phyloP scores from a whole-genome alignment of 176 grass and related monocot genomes.

The Rhynchospora breviuscula region DNA sequence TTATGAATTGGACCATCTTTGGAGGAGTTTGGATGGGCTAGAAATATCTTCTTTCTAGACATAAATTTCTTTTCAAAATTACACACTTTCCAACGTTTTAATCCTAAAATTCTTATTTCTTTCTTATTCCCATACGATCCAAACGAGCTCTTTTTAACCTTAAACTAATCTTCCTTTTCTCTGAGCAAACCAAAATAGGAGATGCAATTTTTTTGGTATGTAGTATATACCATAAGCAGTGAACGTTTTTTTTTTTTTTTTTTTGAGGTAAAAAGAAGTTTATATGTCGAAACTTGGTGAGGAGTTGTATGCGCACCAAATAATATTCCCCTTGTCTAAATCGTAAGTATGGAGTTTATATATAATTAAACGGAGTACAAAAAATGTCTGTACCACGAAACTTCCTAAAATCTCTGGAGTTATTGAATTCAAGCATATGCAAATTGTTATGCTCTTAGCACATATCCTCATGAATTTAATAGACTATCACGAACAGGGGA shows the following conservation, averaged over 20 bases:
- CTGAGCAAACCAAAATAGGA: neutral
- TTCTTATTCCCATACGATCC: no score
- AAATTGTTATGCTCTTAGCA: neutral
- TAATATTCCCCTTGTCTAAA: neutral
- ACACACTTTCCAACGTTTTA: no score
- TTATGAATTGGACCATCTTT: neutral
- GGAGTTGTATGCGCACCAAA: neutral
- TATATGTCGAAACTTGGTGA: neutral
- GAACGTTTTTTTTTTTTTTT: neutral
- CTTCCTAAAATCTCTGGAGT: neutral
- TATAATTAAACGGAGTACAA: neutral
- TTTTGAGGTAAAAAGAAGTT: neutral
- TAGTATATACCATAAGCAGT: neutral
- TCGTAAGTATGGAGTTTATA: neutral
- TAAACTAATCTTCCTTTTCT: neutral
- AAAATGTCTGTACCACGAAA: neutral
- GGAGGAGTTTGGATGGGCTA: no score
- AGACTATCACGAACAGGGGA: neutral
- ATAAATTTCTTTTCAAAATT: no score
- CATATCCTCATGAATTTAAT: neutral
- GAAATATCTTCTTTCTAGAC: no score
- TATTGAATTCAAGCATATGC: neutral
- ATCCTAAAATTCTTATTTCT: no score
- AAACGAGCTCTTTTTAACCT: no score
- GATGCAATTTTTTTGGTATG: neutral